phyloP scores from a whole-genome alignment of 1,139 yeast species.

The Barnettozyma hawaiiensis region DNA sequence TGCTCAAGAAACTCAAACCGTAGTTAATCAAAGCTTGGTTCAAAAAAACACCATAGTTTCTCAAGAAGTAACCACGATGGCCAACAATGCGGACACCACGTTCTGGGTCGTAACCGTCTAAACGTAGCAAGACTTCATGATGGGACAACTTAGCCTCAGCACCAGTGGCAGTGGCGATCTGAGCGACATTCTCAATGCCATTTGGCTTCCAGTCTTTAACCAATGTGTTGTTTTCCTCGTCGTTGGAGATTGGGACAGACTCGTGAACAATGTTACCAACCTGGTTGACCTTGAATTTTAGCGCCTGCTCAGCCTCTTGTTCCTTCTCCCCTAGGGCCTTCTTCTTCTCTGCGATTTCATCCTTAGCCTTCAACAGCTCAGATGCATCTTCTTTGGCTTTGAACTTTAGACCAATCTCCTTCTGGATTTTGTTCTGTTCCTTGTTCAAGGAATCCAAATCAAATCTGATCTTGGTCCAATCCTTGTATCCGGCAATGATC shows the following conservation, averaged over 20 bases:
- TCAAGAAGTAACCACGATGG: slow-evolving; percentile 95
- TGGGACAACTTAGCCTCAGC: slow-evolving; percentile 81
- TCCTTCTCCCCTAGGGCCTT: slow-evolving; percentile 60
- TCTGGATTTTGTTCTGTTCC: slow-evolving; percentile 79
- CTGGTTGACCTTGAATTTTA: slow-evolving; percentile 75
- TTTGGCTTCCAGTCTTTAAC: slow-evolving; percentile 85
- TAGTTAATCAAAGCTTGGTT: slow-evolving; percentile 97
- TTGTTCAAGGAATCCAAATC: slow-evolving; percentile 89
- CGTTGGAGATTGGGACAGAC: slow-evolving; percentile 77
- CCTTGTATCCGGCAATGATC: slow-evolving; percentile 82
- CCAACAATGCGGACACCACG: slow-evolving; percentile 98
- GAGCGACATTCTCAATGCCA: slow-evolving; percentile 48
- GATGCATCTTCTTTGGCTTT: slow-evolving; percentile 93
- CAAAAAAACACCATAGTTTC: slow-evolving; percentile 92
- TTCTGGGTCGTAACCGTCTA: slow-evolving; percentile 98
- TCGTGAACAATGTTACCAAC: slow-evolving; percentile 94
- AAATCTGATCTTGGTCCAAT: slow-evolving; percentile 89
- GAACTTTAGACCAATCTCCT: slow-evolving; percentile 86
- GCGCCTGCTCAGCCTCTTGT: slow-evolving; percentile 69
- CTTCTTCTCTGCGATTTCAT: slow-evolving; percentile 63
- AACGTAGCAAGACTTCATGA: slow-evolving; percentile 88
- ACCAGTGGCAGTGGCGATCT: slow-evolving; percentile 67
- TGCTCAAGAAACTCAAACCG: slow-evolving; percentile 79
- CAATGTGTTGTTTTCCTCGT: slow-evolving; percentile 87
- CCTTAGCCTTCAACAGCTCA: slow-evolving; percentile 78